These are phyloP conservation scores for Quercus cerris DNA, from an alignment of 306 rosid genomes.

Conservation along the genomic window DNA sequence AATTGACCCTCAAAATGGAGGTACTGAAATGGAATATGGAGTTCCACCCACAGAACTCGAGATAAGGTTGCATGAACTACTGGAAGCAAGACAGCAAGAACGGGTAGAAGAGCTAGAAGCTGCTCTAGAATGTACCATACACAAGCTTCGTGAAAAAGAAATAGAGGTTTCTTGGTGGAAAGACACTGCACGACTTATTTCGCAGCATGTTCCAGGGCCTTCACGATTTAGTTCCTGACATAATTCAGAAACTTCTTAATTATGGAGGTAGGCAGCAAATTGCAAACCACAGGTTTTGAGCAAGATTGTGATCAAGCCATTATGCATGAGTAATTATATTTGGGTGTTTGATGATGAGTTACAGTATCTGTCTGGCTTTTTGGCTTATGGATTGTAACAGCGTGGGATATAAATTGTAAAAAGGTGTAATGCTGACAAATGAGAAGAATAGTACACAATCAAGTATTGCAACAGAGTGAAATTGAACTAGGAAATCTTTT, in stretches of 20 bases:
- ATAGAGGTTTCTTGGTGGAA: slow-evolving; percentile 73
- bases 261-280: slow-evolving; percentile 29
- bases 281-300: slow-evolving; percentile 25
- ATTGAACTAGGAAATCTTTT: too few relatives aligned
- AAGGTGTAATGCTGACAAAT: not conserved
- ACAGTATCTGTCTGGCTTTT: not conserved
- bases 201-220: slow-evolving; percentile 50
- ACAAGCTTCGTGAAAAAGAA: slow-evolving; percentile 60
- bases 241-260: slow-evolving; percentile 31
- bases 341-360: slow-evolving; percentile 15
- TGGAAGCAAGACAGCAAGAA: slow-evolving; percentile 66
- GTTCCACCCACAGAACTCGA: slow-evolving; percentile 71
- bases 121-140: slow-evolving; percentile 57
- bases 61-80: slow-evolving; percentile 73
- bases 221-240: slow-evolving; percentile 45
- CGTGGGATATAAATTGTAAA: not conserved
- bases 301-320: slow-evolving; percentile 7
- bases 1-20: slow-evolving; percentile 43
- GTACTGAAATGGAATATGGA: slow-evolving; percentile 44
- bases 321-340: slow-evolving; percentile 2
- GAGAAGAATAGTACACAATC: not conserved
- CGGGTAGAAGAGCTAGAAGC: slow-evolving; percentile 68
- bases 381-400: not conserved
- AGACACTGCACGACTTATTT: slow-evolving; percentile 49
- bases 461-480: not conserved